A percentile compares a stretch with the other conserved stretches of the same genome.
Evolutionary conservation across 2,329 filamentous ascomycete genomes (phyloP).

Genomic region (Paramyrothecium roridum): DNA sequence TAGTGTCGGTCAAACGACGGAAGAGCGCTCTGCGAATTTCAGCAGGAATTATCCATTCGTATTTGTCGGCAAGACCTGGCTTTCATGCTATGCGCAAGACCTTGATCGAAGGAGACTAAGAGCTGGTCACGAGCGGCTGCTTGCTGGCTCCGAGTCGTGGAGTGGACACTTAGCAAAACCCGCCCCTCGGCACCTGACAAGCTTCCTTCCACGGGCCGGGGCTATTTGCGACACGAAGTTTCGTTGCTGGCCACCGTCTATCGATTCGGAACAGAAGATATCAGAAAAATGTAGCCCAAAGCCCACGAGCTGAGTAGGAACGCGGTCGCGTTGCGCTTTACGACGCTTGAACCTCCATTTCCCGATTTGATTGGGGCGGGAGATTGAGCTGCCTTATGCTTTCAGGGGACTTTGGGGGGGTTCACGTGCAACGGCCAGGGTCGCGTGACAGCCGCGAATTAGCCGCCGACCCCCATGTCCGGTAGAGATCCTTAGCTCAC

Average conservation of each 20-base stretch:
- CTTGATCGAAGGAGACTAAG: too few species aligned
- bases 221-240: not conserved
- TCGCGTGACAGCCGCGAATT: not conserved
- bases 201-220: not conserved
- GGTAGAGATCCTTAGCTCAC: not conserved
- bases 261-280: not conserved
- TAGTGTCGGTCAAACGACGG: conserved; percentile 3
- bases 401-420: not conserved
- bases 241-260: not conserved
- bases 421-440: not conserved
- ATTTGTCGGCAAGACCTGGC: not conserved
- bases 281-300: not conserved
- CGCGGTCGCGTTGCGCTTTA: conserved; percentile 8
- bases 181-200: not conserved
- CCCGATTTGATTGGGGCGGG: conserved; percentile 6
- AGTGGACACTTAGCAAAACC: too few species aligned
- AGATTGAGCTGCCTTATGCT: conserved; percentile 4
- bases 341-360: conserved; percentile 2
- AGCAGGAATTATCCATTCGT: not conserved
- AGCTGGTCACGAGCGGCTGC: too few species aligned
- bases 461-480: not conserved
- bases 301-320: not conserved
- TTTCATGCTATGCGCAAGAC: not conserved
- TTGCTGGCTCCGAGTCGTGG: too few species aligned
- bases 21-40: not conserved